Conservation (phyloP, 2,329 filamentous ascomycete genomes). For the Juglanconis juglandina region DNA sequence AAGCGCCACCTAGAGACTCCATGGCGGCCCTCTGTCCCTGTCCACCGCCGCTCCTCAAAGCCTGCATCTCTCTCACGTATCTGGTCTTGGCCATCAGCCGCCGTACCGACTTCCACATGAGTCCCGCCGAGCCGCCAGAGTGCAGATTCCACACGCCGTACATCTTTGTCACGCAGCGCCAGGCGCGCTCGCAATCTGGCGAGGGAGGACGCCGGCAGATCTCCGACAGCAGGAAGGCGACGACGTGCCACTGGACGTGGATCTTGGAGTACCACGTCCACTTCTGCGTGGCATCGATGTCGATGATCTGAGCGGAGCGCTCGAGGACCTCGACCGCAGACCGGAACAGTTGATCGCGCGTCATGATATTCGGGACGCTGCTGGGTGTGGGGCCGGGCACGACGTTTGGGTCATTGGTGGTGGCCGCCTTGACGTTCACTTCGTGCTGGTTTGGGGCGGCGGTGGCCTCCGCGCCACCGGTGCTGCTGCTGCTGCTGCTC, state of each 20-base stretch:
- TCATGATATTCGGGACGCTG: neutral
- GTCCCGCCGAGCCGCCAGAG: neutral
- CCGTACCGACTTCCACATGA: constrained; percentile 16
- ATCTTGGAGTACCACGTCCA: constrained; percentile 50
- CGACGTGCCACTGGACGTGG: constrained; percentile 50
- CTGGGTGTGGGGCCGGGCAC: too few relatives aligned
- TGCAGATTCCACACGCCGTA: constrained; percentile 1
- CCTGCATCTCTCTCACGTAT: constrained; percentile 16
- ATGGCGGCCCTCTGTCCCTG: too few relatives aligned
- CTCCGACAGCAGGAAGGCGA: constrained; percentile 48
- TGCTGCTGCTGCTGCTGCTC: neutral
- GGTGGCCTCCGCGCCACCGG: too few relatives aligned
- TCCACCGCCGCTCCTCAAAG: neutral
- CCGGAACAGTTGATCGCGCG: constrained; percentile 66
- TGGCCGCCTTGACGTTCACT: neutral
- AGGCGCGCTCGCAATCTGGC: constrained; percentile 47
- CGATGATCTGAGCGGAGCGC: constrained; percentile 53
- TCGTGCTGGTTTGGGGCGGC: neutral
- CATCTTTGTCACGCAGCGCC: constrained; percentile 36
- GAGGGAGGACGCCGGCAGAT: constrained; percentile 46
- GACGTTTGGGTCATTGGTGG: neutral
- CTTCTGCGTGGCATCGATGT: constrained; percentile 56
- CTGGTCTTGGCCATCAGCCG: constrained; percentile 17
- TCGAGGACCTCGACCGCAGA: constrained; percentile 74
- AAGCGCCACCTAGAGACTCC: neutral